Conservation (phyloP, 2,329 filamentous ascomycete species). For the Nothopassalora personata region DNA sequence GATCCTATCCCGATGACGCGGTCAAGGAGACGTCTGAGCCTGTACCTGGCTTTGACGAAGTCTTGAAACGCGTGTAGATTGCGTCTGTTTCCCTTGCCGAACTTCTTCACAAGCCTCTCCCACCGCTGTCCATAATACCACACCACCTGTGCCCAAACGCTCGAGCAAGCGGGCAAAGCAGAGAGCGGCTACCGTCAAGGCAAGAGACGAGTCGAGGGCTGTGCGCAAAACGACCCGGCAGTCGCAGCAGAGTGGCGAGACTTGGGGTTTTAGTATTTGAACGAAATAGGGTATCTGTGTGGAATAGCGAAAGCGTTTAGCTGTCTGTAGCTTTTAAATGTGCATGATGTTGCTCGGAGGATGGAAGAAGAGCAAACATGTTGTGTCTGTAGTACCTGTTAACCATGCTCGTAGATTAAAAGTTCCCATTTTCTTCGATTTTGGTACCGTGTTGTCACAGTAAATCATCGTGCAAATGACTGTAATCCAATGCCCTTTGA, state of each 20-base stretch:
- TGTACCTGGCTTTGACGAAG: neutral
- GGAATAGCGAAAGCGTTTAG: neutral
- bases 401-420: neutral
- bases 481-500: neutral
- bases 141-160: neutral
- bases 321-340: neutral
- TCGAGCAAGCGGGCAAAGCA: neutral
- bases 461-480: neutral
- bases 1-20: neutral
- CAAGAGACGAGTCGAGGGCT: neutral
- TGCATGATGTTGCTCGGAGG: neutral
- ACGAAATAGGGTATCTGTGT: constrained; percentile 2
- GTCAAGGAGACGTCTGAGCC: neutral
- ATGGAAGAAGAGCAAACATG: neutral
- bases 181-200: neutral
- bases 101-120: neutral
- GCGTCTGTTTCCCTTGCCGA: neutral
- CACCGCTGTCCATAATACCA: neutral
- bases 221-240: constrained; percentile 4
- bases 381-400: neutral
- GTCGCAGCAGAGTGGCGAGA: constrained; percentile 1
- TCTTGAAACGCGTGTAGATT: neutral
- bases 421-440: neutral
- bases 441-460: neutral
- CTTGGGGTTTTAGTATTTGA: constrained; percentile 2